Conservation (phyloP, 2,329 filamentous ascomycete genomes). For the Neurospora sp. region DNA sequence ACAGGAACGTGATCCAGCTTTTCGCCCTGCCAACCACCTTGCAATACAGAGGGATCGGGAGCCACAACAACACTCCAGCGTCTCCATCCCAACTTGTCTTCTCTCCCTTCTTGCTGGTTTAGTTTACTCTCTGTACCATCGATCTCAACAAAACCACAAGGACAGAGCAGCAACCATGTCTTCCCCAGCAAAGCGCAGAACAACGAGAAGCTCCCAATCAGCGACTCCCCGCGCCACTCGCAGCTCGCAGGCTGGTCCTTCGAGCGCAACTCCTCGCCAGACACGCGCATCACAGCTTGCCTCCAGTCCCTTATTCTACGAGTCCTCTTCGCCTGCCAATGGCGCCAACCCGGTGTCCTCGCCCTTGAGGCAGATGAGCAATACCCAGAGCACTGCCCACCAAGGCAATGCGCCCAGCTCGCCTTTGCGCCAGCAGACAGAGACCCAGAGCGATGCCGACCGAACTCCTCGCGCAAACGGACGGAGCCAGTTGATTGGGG, state of each 20-base stretch:
- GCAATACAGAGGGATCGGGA: background rate
- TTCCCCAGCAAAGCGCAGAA: slow-evolving; percentile 47
- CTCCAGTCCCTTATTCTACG: slow-evolving; percentile 77
- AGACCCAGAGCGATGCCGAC: slow-evolving; percentile 50
- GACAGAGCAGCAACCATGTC: slow-evolving; percentile 38
- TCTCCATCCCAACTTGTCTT: slow-evolving; percentile 6
- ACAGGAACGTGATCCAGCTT: background rate
- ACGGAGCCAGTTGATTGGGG: slow-evolving; percentile 42
- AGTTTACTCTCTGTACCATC: background rate
- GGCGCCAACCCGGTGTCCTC: slow-evolving; percentile 32
- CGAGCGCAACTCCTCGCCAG: slow-evolving; percentile 33
- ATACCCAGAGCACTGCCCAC: slow-evolving; percentile 41
- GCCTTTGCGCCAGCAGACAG: slow-evolving; percentile 48
- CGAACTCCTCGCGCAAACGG: slow-evolving; percentile 62
- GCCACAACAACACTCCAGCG: background rate
- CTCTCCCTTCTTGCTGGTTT: background rate
- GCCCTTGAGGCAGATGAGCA: slow-evolving; percentile 46
- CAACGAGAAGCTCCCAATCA: slow-evolving; percentile 43
- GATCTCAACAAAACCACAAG: background rate
- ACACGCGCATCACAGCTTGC: slow-evolving; percentile 42
- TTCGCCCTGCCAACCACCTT: background rate
- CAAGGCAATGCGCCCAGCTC: slow-evolving; percentile 40
- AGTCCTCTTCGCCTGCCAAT: slow-evolving; percentile 34
- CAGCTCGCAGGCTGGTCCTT: slow-evolving; percentile 21
- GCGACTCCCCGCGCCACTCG: slow-evolving; percentile 33